Evolutionary conservation across 2,329 filamentous ascomycete species (phyloP).

Genomic region (Biscogniauxia marginata): DNA sequence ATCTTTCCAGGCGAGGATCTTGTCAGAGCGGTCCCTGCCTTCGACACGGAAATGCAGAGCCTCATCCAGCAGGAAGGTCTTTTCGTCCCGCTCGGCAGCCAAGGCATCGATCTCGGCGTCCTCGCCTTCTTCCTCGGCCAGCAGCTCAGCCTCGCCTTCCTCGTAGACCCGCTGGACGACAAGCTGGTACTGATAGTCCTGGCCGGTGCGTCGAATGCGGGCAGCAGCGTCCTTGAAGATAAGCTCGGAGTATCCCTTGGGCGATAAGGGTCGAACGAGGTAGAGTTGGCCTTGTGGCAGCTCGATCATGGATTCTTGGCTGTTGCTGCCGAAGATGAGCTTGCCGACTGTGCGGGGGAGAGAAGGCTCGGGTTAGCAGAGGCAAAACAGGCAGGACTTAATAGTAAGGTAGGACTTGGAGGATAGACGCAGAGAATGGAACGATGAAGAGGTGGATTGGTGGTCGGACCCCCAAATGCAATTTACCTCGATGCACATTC

Average conservation of each 20-base stretch:
- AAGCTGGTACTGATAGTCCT: slow-evolving; percentile 96
- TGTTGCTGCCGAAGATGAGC: slow-evolving; percentile 82
- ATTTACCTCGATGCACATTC: slow-evolving; percentile 1
- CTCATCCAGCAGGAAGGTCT: slow-evolving; percentile 94
- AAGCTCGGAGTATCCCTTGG: slow-evolving; percentile 97
- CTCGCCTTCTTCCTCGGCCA: slow-evolving; percentile 86
- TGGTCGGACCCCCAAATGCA: not conserved
- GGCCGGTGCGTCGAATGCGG: slow-evolving; percentile 86
- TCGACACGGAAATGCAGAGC: slow-evolving; percentile 84
- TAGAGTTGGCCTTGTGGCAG: slow-evolving; percentile 95
- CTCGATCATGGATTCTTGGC: slow-evolving; percentile 91
- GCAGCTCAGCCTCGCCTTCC: slow-evolving; percentile 89
- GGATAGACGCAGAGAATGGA: not conserved
- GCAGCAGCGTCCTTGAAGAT: slow-evolving; percentile 97
- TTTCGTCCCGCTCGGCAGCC: slow-evolving; percentile 85
- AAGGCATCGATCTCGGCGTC: slow-evolving; percentile 76
- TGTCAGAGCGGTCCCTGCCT: slow-evolving; percentile 74
- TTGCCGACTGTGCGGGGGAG: slow-evolving; percentile 74
- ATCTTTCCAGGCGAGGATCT: slow-evolving; percentile 91
- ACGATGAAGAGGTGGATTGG: not conserved
- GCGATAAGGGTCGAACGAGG: slow-evolving; percentile 89
- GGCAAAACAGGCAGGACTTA: not conserved
- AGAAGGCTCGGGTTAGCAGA: not conserved
- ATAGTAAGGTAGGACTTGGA: not conserved
- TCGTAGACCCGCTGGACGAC: slow-evolving; percentile 96